Conservation (phyloP, 768 basidiomycete genomes). For the Lactarius quietus region DNA sequence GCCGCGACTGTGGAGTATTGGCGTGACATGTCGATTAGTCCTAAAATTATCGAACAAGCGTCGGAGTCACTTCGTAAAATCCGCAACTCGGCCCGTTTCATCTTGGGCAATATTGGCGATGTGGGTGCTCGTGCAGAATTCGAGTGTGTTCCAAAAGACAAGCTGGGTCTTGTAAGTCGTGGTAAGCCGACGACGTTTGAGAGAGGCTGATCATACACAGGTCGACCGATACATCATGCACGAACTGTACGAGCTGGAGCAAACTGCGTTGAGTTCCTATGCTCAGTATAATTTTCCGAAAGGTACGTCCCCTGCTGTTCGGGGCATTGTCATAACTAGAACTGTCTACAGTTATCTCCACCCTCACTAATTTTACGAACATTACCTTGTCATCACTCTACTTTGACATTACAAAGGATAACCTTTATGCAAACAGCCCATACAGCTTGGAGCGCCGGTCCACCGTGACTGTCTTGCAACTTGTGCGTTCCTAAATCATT, state of each 20-base stretch:
- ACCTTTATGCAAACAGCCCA: slow-evolving; percentile 67
- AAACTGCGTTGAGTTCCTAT: slow-evolving; percentile 64
- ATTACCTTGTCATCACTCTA: slow-evolving; percentile 86
- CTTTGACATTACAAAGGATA: slow-evolving; percentile 89
- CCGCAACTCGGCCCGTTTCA: slow-evolving; percentile 81
- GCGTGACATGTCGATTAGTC: slow-evolving; percentile 83
- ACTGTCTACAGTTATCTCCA: slow-evolving; percentile 54
- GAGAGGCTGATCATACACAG: slow-evolving; percentile 40
- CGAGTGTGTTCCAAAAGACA: slow-evolving; percentile 40
- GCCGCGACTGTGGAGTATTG: slow-evolving; percentile 88
- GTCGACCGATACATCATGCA: slow-evolving; percentile 84
- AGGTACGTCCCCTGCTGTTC: slow-evolving; percentile 45
- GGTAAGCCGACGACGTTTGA: not conserved
- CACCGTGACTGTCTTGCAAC: slow-evolving; percentile 65
- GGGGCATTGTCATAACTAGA: slow-evolving; percentile 9
- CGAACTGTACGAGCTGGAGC: slow-evolving; percentile 72
- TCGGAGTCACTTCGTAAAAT: slow-evolving; percentile 78
- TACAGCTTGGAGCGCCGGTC: slow-evolving; percentile 54
- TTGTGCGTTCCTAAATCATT: slow-evolving; percentile 51
- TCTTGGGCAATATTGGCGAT: slow-evolving; percentile 72
- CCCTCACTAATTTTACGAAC: slow-evolving; percentile 75
- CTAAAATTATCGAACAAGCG: slow-evolving; percentile 68
- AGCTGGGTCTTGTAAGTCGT: slow-evolving; percentile 62
- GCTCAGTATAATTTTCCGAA: slow-evolving; percentile 72
- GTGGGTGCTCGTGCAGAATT: slow-evolving; percentile 26